Percentiles rank a stretch among this genome's conserved stretches.
phyloP scores from a whole-genome alignment of 2,329 filamentous ascomycete genomes.

The Tolypocladium sp. region DNA sequence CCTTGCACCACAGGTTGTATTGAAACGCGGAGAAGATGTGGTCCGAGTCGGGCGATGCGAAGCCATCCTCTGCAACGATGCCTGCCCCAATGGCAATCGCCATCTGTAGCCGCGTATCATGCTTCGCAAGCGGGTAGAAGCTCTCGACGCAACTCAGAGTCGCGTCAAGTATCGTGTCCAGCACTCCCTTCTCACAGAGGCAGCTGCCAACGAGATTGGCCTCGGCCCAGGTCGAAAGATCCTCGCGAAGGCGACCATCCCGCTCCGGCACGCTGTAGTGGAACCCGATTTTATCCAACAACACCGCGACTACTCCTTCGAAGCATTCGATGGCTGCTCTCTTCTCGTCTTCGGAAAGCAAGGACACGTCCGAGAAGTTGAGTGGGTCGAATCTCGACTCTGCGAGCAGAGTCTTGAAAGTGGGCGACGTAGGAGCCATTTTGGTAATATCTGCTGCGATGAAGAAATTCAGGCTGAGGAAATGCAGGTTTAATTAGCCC shows the following conservation, averaged over 20 bases:
- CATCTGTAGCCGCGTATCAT: background rate
- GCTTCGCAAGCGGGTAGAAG: background rate
- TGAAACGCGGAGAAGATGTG: background rate
- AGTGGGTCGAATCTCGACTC: background rate
- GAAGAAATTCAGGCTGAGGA: too few relatives aligned
- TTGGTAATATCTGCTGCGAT: background rate
- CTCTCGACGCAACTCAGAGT: background rate
- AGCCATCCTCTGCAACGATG: background rate
- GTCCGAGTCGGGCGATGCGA: background rate
- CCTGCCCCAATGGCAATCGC: background rate
- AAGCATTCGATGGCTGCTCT: background rate
- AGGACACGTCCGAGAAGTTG: background rate
- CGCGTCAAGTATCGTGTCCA: background rate
- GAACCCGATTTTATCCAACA: background rate
- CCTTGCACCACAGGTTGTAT: background rate
- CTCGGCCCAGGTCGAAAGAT: background rate
- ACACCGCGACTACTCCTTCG: background rate
- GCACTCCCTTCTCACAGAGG: background rate
- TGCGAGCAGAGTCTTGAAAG: background rate
- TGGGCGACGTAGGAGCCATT: background rate
- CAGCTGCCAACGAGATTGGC: background rate
- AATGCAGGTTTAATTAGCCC: background rate
- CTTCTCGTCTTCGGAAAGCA: background rate
- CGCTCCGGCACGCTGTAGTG: background rate
- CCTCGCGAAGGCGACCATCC: background rate